Conservation (phyloP, 768 basidiomycete genomes). For the Pisolithus orientalis region DNA sequence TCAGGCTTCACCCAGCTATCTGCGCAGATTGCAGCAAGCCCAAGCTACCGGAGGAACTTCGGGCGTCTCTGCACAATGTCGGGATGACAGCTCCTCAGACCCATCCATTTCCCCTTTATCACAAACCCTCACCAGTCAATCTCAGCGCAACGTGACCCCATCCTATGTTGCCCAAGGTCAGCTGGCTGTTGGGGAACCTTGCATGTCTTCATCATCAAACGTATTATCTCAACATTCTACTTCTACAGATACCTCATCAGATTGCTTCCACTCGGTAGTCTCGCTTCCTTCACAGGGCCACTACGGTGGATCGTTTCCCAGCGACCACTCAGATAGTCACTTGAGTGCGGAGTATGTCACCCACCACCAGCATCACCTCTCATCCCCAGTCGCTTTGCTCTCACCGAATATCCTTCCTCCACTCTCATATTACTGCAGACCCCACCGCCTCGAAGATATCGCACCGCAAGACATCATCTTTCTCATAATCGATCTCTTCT, state of each 20-base stretch:
- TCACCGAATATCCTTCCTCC: conserved; percentile 43
- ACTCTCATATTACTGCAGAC: conserved; percentile 69
- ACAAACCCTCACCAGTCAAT: conserved; percentile 38
- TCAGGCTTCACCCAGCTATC: conserved; percentile 42
- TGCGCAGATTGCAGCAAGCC: conserved; percentile 73
- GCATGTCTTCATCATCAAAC: conserved; percentile 30
- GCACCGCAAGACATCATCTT: conserved; percentile 77
- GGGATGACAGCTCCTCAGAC: conserved; percentile 32
- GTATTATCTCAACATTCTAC: conserved; percentile 66
- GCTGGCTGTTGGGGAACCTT: conserved; percentile 46
- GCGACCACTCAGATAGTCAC: background rate
- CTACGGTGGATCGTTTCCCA: conserved; percentile 26
- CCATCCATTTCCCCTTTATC: conserved; percentile 41
- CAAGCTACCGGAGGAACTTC: conserved; percentile 48
- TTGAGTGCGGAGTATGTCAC: background rate
- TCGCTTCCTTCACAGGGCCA: conserved; percentile 28
- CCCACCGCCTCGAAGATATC: conserved; percentile 73
- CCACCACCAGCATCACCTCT: background rate
- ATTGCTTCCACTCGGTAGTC: conserved; percentile 41
- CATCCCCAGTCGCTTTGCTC: conserved; percentile 18
- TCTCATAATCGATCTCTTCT: conserved; percentile 82
- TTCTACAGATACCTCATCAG: conserved; percentile 60
- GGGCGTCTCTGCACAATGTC: conserved; percentile 36
- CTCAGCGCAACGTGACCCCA: conserved; percentile 41
- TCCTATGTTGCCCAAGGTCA: conserved; percentile 20